A percentile compares a stretch with the other conserved stretches of the same genome.
phyloP scores from a whole-genome alignment of 2,329 filamentous ascomycete genomes.

The Moelleriella libera region DNA sequence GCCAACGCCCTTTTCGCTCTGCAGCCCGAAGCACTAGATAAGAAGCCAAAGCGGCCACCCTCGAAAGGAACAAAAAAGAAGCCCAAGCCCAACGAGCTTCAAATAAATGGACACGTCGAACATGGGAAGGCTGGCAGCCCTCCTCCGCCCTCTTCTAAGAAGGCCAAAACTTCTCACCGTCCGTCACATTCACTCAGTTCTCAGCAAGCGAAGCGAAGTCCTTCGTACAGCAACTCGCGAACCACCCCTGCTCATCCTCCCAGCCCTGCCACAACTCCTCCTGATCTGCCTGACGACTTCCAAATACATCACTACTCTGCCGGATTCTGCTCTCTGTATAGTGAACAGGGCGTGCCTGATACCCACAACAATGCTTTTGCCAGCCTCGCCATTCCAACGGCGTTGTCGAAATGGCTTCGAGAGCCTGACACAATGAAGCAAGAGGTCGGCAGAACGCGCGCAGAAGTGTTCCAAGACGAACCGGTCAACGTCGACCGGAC shows the following conservation, averaged over 20 bases:
- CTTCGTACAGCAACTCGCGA: slow-evolving; percentile 53
- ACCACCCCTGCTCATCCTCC: slow-evolving; percentile 43
- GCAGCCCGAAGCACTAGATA: slow-evolving; percentile 37
- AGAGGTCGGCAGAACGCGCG: slow-evolving; percentile 50
- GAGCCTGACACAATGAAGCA: slow-evolving; percentile 54
- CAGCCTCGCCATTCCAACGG: slow-evolving; percentile 59
- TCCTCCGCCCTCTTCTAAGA: slow-evolving; percentile 52
- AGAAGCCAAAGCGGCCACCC: slow-evolving; percentile 59
- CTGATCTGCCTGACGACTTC: slow-evolving; percentile 48
- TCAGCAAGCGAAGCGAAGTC: slow-evolving; percentile 49
- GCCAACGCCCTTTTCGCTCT: slow-evolving; percentile 16
- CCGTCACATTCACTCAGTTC: slow-evolving; percentile 62
- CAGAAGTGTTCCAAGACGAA: slow-evolving; percentile 53
- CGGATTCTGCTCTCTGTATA: slow-evolving; percentile 64
- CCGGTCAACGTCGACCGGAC: slow-evolving; percentile 27
- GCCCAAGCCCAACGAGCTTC: slow-evolving; percentile 53
- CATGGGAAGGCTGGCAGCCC: slow-evolving; percentile 31
- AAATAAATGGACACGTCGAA: slow-evolving; percentile 44
- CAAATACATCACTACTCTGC: slow-evolving; percentile 56
- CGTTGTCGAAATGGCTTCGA: slow-evolving; percentile 64
- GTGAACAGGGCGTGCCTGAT: slow-evolving; percentile 42
- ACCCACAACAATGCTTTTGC: slow-evolving; percentile 65
- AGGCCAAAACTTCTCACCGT: slow-evolving; percentile 69
- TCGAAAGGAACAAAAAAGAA: slow-evolving; percentile 85
- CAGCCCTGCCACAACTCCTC: slow-evolving; percentile 66